phyloP scores from a whole-genome alignment of 2,329 filamentous ascomycete genomes.

The Seiridium unicorne region DNA sequence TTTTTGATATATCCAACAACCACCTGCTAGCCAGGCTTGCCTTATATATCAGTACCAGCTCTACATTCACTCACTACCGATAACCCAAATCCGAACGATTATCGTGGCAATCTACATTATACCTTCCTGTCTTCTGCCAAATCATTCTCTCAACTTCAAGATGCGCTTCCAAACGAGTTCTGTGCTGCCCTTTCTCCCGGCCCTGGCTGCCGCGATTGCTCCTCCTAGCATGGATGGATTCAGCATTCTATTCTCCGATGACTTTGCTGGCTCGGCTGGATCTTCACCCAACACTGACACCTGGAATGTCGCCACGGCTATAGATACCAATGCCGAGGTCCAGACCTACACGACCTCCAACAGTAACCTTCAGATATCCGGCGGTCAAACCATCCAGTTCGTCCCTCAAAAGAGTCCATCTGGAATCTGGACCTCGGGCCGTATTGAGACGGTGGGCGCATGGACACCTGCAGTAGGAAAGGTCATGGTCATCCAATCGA shows the following conservation, averaged over 20 bases:
- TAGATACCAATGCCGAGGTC: constrained; percentile 48
- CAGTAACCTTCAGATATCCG: constrained; percentile 48
- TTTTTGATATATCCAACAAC: not conserved
- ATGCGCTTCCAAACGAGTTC: constrained; percentile 26
- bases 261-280: constrained; percentile 40
- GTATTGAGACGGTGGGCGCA: constrained; percentile 45
- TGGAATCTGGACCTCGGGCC: constrained; percentile 47
- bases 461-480: constrained; percentile 41
- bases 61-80: not conserved
- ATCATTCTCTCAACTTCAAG: constrained; percentile 5
- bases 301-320: constrained; percentile 45
- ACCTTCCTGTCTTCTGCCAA: not conserved
- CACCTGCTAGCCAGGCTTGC: constrained; percentile 8
- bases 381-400: constrained; percentile 50
- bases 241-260: constrained; percentile 43
- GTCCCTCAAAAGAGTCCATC: constrained; percentile 39
- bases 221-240: constrained; percentile 33
- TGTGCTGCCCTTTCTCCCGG: constrained; percentile 23
- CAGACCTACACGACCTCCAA: constrained; percentile 44
- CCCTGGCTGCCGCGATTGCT: constrained; percentile 23
- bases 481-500: constrained; percentile 41
- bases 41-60: not conserved
- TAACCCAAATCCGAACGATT: no score
- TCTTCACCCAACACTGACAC: constrained; percentile 31
- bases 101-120: not conserved